Evolutionary conservation across 306 rosid genomes (phyloP), one percentile per base, ranked within the genome.

Genomic region (Prosopis cineraria): DNA sequence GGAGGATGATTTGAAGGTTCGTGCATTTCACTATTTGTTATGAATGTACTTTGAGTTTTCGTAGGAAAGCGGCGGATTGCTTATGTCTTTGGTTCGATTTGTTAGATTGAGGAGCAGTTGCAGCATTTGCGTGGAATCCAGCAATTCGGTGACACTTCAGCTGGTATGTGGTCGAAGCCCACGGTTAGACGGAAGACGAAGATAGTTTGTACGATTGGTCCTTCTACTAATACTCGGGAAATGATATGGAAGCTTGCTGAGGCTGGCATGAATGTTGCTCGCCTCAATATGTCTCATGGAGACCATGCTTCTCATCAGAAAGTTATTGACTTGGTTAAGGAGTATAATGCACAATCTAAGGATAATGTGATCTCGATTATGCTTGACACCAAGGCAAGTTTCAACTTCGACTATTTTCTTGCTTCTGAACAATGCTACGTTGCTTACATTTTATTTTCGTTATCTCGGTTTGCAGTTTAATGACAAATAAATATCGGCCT

Each of bases 171-270:
- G 98, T 86, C 96, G 7, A 95, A 88, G 85, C 98, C 98, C 3
- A 83, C 83, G 5, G 87, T 95, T 58, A 89, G 87, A 73, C 89
- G 98, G 6, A 95, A 95, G 96, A 95, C 98, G 7, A 95, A 95
- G 89, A 92, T 95, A 77, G 98, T 95, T 39, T 95, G 98, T 82
- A 95, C 98, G 6, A 85, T 95, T 72, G 99, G 99, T 80, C 99
- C 99, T 78, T 95, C 99, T 25, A 91, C 98, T 30, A 85, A 95
- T 81, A 92, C 99, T 0, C 79, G 82, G 36, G 99, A 95, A 78
- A 93, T 95, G 99, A 91, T 95, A 60, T 95, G 99, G 99, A 95
- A 95, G 90, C 69, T 95, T 67, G 99, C 99, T 27, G 99, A 95
- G 81, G 89, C 96, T 58, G 99, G 99, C 40, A 95, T 95, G 98